phyloP scores from a whole-genome alignment of 116 monocot genomes.

The Dioscorea cayenensis region DNA sequence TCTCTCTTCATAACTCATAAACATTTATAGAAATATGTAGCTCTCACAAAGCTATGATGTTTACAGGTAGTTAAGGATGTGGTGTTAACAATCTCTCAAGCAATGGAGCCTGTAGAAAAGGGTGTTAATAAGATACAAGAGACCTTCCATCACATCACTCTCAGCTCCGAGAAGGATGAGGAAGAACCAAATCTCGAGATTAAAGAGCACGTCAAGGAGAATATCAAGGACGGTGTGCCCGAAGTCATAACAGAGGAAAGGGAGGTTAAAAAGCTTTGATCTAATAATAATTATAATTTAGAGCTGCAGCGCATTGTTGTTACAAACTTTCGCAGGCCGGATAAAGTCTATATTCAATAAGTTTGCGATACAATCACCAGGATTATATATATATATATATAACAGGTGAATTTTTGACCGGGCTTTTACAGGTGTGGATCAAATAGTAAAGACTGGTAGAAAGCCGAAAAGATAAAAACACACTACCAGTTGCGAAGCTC shows the following conservation, averaged over 20 bases:
- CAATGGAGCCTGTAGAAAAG: constrained; percentile 73
- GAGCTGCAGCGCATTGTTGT: too few relatives aligned
- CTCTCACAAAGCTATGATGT: too few relatives aligned
- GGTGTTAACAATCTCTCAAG: constrained; percentile 56
- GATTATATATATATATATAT: too few relatives aligned
- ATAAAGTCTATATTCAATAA: too few relatives aligned
- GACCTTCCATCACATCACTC: constrained; percentile 38
- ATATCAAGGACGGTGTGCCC: constrained; percentile 3
- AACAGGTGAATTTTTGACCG: too few relatives aligned
- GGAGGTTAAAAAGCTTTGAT: neutral
- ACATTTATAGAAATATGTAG: neutral
- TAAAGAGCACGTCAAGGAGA: constrained; percentile 33
- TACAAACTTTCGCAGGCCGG: too few relatives aligned
- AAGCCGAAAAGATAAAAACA: neutral
- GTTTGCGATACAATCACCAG: too few relatives aligned
- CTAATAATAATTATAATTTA: too few relatives aligned
- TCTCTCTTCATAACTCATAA: neutral
- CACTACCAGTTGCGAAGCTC: neutral
- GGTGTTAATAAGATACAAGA: constrained; percentile 72
- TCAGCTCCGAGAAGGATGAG: constrained; percentile 20
- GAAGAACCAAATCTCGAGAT: constrained; percentile 30
- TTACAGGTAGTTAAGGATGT: constrained; percentile 73
- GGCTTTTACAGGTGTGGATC: neutral
- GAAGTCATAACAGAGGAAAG: constrained; percentile 4
- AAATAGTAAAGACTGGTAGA: neutral